Evolutionary conservation across 305 asterid genomes (phyloP), one percentile per base, ranked within the genome.

Genomic region (Fraxinus latifolia): DNA sequence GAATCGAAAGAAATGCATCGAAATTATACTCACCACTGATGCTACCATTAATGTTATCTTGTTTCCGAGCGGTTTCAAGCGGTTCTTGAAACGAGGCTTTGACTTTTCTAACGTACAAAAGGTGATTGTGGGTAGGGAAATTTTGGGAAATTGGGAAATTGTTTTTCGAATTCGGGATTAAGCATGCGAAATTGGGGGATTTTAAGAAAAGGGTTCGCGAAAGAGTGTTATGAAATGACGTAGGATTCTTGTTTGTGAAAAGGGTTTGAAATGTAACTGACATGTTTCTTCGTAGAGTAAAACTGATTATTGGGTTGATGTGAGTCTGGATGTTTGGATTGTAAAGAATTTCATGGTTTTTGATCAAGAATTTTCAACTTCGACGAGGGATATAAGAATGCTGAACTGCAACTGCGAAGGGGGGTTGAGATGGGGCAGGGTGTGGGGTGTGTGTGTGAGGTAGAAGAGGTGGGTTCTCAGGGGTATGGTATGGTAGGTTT

Each of bases 1-100:
- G 15, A 81, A 89, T n/a, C 1, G 92, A 88, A 15, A 94, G 89
- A 47, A 93, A 86, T n/a, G 78, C 86, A 79, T 94, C 97, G 62
- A 91, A 82, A 81, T 80, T 82, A 81, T 88, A 84, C 29, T 29
- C 83, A 39, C 44, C 79, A 15, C 31, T 5, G 76, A 76, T 37
- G 77, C 82, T 44, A 21, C 82, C 55, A 25, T 31, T 62, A 25
- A 84, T 50, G 53, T 77, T 74, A 67, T 21, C 77, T 77, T 74
- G 87, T 17, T 14, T 47, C 72, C 47, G 77, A 17, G 81, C 62
- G 62, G 80, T 58, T 67, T 84, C 91, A 32, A 87, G 85, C 0
- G 86, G 21, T 23, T 90, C 91, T n/a, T 50, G 58, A 33, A 31
- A 47, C 2, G 89, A 82, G 71, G 90, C 89, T 76, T 77, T 83